Conservation (phyloP, 1,284 basidiomycete species). For the Apiotrichum sp. region DNA sequence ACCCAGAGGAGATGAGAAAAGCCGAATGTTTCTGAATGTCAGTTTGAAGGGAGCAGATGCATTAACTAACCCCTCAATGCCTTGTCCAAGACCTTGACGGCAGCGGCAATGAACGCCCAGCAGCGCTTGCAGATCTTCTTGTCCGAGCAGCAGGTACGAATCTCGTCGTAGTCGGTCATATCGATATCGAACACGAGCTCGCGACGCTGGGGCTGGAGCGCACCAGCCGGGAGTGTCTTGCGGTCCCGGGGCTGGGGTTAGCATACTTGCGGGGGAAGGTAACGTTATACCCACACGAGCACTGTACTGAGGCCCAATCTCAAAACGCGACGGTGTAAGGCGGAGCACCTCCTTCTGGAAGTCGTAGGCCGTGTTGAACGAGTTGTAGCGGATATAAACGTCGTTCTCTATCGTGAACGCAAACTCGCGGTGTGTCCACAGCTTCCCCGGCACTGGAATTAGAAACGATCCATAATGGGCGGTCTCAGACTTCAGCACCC, state of each 20-base stretch:
- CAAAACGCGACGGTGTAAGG: slow-evolving; percentile 84
- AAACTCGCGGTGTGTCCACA: slow-evolving; percentile 91
- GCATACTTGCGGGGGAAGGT: no score
- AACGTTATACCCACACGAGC: slow-evolving; percentile 58
- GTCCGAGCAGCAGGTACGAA: slow-evolving; percentile 90
- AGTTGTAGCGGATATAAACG: slow-evolving; percentile 91
- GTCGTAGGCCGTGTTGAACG: slow-evolving; percentile 76
- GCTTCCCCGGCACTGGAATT: slow-evolving; percentile 51
- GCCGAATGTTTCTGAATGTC: slow-evolving; percentile 63
- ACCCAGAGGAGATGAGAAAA: slow-evolving; percentile 82
- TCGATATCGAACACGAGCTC: slow-evolving; percentile 99
- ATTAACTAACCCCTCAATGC: slow-evolving; percentile 58
- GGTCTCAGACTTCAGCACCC: slow-evolving; percentile 7
- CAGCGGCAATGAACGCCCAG: slow-evolving; percentile 91
- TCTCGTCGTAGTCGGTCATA: slow-evolving; percentile 98
- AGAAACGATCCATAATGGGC: neutral
- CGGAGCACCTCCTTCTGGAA: slow-evolving; percentile 83
- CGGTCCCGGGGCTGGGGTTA: slow-evolving; percentile 71
- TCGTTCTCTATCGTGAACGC: slow-evolving; percentile 92
- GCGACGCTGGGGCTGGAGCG: slow-evolving; percentile 71
- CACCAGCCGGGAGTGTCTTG: slow-evolving; percentile 70
- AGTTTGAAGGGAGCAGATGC: slow-evolving; percentile 2
- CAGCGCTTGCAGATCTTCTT: slow-evolving; percentile 88
- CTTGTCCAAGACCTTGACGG: slow-evolving; percentile 79
- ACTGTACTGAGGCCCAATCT: slow-evolving; percentile 92